These are phyloP conservation scores for Tetrahymena borealis DNA, from an alignment of 73 alveolate species.

Conservation along the genomic window DNA sequence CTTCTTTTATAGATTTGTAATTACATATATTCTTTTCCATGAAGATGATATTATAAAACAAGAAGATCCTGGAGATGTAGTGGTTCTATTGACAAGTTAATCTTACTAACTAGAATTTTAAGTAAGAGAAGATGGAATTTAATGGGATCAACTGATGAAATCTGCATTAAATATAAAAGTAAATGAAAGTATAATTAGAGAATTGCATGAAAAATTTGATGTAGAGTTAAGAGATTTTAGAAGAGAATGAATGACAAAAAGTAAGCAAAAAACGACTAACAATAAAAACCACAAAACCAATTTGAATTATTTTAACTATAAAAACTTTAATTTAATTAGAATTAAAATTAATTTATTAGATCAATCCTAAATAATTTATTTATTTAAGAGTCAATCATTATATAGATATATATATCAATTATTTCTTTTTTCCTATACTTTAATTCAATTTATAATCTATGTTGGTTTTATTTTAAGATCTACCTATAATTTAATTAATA, in stretches of 20 bases:
- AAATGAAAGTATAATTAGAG: not conserved
- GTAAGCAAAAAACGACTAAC: too few species aligned
- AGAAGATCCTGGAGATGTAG: not conserved
- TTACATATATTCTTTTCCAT: not conserved
- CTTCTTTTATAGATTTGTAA: not conserved
- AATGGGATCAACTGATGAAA: not conserved
- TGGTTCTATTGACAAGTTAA: not conserved
- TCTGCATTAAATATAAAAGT: not conserved
- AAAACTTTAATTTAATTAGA: too few species aligned
- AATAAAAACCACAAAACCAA: too few species aligned
- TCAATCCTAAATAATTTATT: too few species aligned
- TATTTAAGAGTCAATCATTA: too few species aligned
- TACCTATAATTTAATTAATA: too few species aligned
- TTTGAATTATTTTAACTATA: too few species aligned
- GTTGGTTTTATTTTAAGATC: too few species aligned
- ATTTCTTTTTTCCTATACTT: too few species aligned
- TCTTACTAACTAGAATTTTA: not conserved
- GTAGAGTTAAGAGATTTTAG: not conserved
- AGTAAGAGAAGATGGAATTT: not conserved
- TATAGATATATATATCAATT: too few species aligned
- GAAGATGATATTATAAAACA: not conserved
- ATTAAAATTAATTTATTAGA: too few species aligned
- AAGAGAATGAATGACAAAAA: not conserved
- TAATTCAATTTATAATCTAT: too few species aligned
- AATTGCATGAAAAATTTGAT: not conserved